Base-by-base conservation (phyloP, 2,329 filamentous ascomycete genomes). In the Apiospora kogelbergensis region DNA sequence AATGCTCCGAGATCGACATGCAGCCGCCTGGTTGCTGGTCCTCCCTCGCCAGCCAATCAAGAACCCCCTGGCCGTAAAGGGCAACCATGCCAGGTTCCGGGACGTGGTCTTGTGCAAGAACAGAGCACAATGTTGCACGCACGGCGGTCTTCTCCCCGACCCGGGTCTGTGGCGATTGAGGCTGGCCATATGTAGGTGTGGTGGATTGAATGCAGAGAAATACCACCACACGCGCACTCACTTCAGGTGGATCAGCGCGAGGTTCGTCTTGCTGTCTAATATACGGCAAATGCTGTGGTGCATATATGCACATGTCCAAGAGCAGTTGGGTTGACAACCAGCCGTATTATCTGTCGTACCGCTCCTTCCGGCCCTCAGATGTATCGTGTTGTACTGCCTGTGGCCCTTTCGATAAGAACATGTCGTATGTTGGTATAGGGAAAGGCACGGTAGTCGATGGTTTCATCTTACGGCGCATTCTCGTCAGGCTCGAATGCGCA, bases 1-100 rank as follows among this genome's bases (percentile, higher is more conserved):
- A 60, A 60, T 60, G 53, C 30, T 60, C 53, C 53, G 53, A 60
- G 53, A 60, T 60, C 53, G 53, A 60, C 53, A 60, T 60, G 53
- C 53, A 60, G 53, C 53, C 30, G 53, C 53, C 53, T 60, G 53
- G 53, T 13, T 5, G 53, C 53, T n/a, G 53, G 53, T 37, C 53
- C 53, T 60, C 53, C 53, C 53, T 60, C 20, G 53, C 26, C 30
- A 60, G 53, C 53, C 53, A 60, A 60, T 60, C 53, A 60, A 37
- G 22, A 37, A 60, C 53, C 30, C 53, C 53, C 53, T 60, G 53
- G 30, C 53, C 53, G 30, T 37, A 60, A 60, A 60, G 53, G 53
- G 53, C 53, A 60, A 60, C 9, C 26, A 37, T 33, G 30, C 20
- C 6, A 17, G 48, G 48, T 15, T 48, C 11, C 46, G 4, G 24